Conservation (phyloP, 352 stramenopile species). For the Phytopythium helicoides region DNA sequence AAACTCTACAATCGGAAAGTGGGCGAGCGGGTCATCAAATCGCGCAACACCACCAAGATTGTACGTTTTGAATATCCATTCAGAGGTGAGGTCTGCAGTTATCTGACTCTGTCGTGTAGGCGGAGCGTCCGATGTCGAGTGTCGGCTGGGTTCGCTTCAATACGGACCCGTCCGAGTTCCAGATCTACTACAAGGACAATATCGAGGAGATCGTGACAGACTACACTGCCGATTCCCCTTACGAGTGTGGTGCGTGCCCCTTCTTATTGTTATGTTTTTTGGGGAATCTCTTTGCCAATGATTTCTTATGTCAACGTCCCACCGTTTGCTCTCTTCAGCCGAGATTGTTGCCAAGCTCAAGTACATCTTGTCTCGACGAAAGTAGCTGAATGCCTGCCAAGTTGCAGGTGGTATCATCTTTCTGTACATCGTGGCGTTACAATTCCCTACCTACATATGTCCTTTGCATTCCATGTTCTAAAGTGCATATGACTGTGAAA, state of each 20-base stretch:
- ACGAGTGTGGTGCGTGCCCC: conserved; percentile 78
- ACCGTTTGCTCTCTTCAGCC: conserved; percentile 35
- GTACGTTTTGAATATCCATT: conserved; percentile 38
- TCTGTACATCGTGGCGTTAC: not conserved
- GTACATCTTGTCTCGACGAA: conserved; percentile 86
- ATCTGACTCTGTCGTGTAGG: conserved; percentile 26
- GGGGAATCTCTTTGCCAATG: no score
- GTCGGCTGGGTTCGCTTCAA: conserved; percentile 87
- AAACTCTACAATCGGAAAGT: conserved; percentile 91
- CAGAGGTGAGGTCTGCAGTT: not conserved
- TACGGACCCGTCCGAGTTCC: conserved; percentile 80
- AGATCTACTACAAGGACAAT: conserved; percentile 89
- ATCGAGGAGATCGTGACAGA: conserved; percentile 89
- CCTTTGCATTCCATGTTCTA: not conserved
- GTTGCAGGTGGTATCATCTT: no score
- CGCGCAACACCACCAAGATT: conserved; percentile 86
- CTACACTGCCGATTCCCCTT: conserved; percentile 87
- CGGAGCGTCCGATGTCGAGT: conserved; percentile 82
- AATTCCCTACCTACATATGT: no score
- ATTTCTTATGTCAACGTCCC: no score
- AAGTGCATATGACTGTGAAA: no score
- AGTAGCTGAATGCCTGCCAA: conserved; percentile 30
- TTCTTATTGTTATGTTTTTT: no score
- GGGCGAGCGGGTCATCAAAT: conserved; percentile 87
- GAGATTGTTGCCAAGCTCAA: conserved; percentile 90